Base-by-base conservation (phyloP, 1,139 yeast species). In the Yamadazyma siamensis region DNA sequence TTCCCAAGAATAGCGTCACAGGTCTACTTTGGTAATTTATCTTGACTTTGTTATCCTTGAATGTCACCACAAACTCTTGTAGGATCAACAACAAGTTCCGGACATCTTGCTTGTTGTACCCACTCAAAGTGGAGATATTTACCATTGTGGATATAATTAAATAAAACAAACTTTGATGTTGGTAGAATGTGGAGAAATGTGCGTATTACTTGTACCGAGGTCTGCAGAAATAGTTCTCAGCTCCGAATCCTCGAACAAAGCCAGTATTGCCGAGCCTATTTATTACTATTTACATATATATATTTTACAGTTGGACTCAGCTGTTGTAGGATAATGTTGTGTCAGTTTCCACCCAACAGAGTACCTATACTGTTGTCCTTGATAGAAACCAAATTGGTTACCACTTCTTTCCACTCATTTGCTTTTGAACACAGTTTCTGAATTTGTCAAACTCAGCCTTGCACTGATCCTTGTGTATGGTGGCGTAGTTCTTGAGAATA, bases 401-500 rank as follows among this genome's bases (percentile, higher is more conserved):
- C 49, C 49, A 44, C 24, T 41, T 43, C 26, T 29, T 41, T 4
- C 32, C 32, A 6, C 33, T 31, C 20, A 32, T 6, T 14, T 33
- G 36, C 31, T 60, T 54, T 34, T 60, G 61, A 3, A 79, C 80
- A 54, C 94, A 82, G 23, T 56, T 49, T 45, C 73, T 77, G 54
- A 80, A 80, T 29, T 47, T 52, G 24, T 54, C 46, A 43, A 82
- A 82, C 53, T 83, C 86, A 25, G 61, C 53, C 28, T 59, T 65
- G 50, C 88, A 81, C 19, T 71, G 64, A 37, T 74, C 80, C 38
- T 75, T 72, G 18, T 68, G 47, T 28, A 80, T 69, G 23, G 73
- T 67, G 38, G 73, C 70, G 51, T 80, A 79, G 34, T 71, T 65
- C 26, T 61, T 57, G 24, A 80, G 54, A 11, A 82, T 63, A 47